Base-by-base conservation (phyloP, 1,139 yeast genomes). In the Suhomyces maxii region DNA sequence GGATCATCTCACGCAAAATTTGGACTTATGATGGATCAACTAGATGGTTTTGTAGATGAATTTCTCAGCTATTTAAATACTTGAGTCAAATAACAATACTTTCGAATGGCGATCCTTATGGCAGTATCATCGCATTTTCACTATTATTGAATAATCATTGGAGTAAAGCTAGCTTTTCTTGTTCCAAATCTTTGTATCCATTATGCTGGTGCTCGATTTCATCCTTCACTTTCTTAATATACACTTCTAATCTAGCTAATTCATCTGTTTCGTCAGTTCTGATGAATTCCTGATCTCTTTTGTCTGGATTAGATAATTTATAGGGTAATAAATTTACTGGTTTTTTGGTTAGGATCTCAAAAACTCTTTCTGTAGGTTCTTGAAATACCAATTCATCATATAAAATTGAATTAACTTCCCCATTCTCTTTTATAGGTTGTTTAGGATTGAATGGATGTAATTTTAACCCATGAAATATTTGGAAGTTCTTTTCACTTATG, bases 361-460 rank as follows among this genome's bases (percentile, higher is more conserved):
- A 91, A 65, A 90, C 82, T 28, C 79, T 78, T 57, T 93, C 98
- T 2, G 97, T 90, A 2, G 99, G 99, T 63, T 93, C 99, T 61
- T 88, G 90, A 61, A 95, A 93, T 9, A 93, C 97, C 34, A 93
- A 71, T 63, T 93, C 99, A 60, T 93, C 99, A 61, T 86, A 93
- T 39, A 86, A 73, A 6, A 87, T 80, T 39, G 93, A 82, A 56
- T 89, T 83, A 1, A 76, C 77, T 46, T 73, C 79, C 1, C 79
- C 79, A 49, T 69, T 70, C 48, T 71, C 76, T 41, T 65, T 63
- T 5, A 58, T 59, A 6, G 75, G 73, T 8, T 61, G 64, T 47
- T 72, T 72, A 0, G 77, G 81, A 37, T 83, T 83, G 63, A 87
- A 95, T 0, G 99, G 98, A 69, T 93, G 99, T 40, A 93, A 72